Base-by-base conservation (phyloP, 345 rosid genomes). In the Noccaea caerulescens region DNA sequence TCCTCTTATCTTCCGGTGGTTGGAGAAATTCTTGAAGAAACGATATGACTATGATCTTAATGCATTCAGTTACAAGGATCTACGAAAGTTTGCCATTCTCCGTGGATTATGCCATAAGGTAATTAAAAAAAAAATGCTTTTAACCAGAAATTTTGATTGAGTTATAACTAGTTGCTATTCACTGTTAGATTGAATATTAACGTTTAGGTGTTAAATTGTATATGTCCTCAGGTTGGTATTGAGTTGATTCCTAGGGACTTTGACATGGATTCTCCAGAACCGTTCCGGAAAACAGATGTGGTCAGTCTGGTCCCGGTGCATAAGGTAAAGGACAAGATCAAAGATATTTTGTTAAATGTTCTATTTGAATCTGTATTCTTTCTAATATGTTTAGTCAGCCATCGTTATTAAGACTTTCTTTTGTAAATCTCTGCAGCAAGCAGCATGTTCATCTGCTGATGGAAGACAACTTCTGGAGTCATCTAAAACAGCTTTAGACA, bases 81-180 rank as follows among this genome's bases (percentile, higher is more conserved):
- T 94, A 68, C 80, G 99, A 80, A 94, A 94, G 83, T 87, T 89
- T 81, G 92, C 95, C 10, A 82, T 94, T 76, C 80, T 94, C 47
- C 89, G 96, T 38, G 99, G 99, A 72, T 77, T 94, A 77, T 91
- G 98, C 82, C 98, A 91, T 62, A 94, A 94, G 99, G 99, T 94
- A 82, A 71, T 61, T 58, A 18, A 8, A 16, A 20, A 20, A 20
- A 20, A 20, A 20, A 76, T 53, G 68, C 33, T 54, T 63, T 9
- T 20, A 55, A 27, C 27, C 46, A 46, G 46, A 30, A 45, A 38
- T 2, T 16, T 53, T 20, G 42, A 27, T 10, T 5, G 73, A 51
- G 32, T 60, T 38, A 39, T 43, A 14, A 14, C 7, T 50, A 38
- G 52, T 45, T 18, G 61, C 68, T 50, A 11, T 32, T 66, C 13